Base-by-base conservation (phyloP, 306 rosid species). In the Lagenaria siceraria region DNA sequence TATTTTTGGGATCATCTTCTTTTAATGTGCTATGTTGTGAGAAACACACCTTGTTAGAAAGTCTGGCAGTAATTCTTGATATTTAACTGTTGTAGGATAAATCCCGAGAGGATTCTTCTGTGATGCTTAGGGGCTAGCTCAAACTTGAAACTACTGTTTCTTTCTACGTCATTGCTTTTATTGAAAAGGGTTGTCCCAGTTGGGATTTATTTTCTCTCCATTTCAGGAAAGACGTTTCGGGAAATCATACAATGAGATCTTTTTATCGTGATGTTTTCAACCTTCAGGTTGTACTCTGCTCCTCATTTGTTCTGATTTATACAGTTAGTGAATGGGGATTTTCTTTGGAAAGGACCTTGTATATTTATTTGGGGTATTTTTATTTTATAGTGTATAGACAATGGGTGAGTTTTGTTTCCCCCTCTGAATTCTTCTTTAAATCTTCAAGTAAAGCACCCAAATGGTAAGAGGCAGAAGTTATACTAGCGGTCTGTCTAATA, bases 141-240 rank as follows among this genome's bases (percentile, higher is more conserved):
- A 65, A 38, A 11, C 14, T 14, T 71, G 58, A 35, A 49, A 48
- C 22, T 46, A 27, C 40, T 7, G 21, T 12, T 68, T 68, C 29
- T 68, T 70, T 46, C 56, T 24, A 7, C 21, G n/a, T 70, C 24
- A 18, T 71, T 71, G 76, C 42, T 27, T 72, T 49, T 48, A 29
- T 27, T 22, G 3, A 27, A 72, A 48, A 72, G 7, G 6, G 68
- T 79, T 78, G 35, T 82, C 80, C 69, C 77, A 14, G 15, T 14
- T 69, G 52, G 48, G 21, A 46, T 72, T 24, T 8, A 17, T 49
- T 25, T 51, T 43, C 48, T 21, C 35, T 42, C 43, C 83, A 81
- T 87, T 89, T 85, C 96, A 96, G 99, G 90, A 84, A 90, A 82
- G 96, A 96, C 86, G 58, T 88, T 86, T 51, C 51, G 19, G 91